These are phyloP conservation scores for Piper longum DNA, from an alignment of 164 flowering plant species.

Conservation along the genomic window DNA sequence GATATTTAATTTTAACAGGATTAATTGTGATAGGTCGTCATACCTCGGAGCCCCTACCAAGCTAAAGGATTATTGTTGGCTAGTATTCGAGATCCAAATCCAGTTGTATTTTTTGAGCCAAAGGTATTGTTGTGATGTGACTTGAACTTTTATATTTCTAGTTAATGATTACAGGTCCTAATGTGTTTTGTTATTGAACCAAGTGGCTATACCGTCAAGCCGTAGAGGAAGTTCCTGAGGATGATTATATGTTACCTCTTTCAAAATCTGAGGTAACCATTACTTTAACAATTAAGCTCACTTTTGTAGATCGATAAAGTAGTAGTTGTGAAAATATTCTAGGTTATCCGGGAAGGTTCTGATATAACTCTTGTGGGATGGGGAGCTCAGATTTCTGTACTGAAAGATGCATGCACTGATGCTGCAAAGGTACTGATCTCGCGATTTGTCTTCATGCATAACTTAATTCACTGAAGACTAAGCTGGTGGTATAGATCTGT, in stretches of 20 bases:
- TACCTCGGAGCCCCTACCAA: conserved; percentile 84
- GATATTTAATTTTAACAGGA: no score
- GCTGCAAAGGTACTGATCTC: conserved; percentile 59
- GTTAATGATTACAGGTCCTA: not conserved
- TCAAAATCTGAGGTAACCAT: conserved; percentile 82
- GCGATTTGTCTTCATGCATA: not conserved
- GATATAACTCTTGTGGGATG: conserved; percentile 96
- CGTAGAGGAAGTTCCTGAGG: conserved; percentile 88
- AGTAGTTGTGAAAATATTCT: not conserved
- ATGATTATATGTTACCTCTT: conserved; percentile 85
- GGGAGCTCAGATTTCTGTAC: conserved; percentile 88
- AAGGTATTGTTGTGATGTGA: conserved; percentile 34
- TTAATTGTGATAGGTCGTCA: conserved; percentile 49
- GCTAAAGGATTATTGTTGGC: conserved; percentile 93
- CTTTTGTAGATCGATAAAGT: no score
- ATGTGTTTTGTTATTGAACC: conserved; percentile 8
- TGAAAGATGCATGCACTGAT: conserved; percentile 82
- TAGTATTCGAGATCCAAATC: conserved; percentile 85
- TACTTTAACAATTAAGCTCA: no score
- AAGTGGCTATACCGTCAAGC: conserved; percentile 95
- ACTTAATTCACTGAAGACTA: not conserved
- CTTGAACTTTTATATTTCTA: not conserved
- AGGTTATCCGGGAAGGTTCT: conserved; percentile 76
- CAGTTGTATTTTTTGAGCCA: conserved; percentile 87
- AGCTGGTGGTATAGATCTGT: not conserved